phyloP scores from a whole-genome alignment of 257 asterid genomes.

The Fraxinus pennsylvanica region DNA sequence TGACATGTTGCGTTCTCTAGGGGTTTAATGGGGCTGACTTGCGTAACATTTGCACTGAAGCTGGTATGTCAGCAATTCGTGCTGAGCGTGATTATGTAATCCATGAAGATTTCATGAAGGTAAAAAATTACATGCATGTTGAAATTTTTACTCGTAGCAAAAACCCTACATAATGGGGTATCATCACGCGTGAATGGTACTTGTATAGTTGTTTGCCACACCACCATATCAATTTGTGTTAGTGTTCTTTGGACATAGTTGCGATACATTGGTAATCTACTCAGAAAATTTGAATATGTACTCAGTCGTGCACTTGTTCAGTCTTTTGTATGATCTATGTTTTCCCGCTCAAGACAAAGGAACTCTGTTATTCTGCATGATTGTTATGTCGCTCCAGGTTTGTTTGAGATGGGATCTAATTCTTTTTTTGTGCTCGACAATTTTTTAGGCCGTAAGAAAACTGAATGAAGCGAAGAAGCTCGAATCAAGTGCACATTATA shows the following conservation, averaged over 20 bases:
- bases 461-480: slow-evolving; percentile 95
- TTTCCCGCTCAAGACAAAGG: background rate
- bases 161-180: background rate
- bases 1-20: slow-evolving; percentile 37
- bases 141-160: background rate
- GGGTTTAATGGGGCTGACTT: slow-evolving; percentile 97
- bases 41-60: slow-evolving; percentile 95
- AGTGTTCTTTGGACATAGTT: background rate
- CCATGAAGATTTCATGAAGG: slow-evolving; percentile 99
- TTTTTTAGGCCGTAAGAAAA: slow-evolving; percentile 78
- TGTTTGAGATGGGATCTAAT: background rate
- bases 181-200: background rate
- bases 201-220: background rate
- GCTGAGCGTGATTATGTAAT: slow-evolving; percentile 96
- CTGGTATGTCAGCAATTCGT: slow-evolving; percentile 94
- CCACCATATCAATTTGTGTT: background rate
- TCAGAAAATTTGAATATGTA: background rate
- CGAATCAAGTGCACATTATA: slow-evolving; percentile 85
- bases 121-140: slow-evolving; percentile 19
- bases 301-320: background rate
- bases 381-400: background rate
- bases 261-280: background rate
- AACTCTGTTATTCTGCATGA: background rate
- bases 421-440: slow-evolving; percentile 5
- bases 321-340: background rate